phyloP scores from a whole-genome alignment of 2,329 filamentous ascomycete species.

The Chlorencoelia australis region DNA sequence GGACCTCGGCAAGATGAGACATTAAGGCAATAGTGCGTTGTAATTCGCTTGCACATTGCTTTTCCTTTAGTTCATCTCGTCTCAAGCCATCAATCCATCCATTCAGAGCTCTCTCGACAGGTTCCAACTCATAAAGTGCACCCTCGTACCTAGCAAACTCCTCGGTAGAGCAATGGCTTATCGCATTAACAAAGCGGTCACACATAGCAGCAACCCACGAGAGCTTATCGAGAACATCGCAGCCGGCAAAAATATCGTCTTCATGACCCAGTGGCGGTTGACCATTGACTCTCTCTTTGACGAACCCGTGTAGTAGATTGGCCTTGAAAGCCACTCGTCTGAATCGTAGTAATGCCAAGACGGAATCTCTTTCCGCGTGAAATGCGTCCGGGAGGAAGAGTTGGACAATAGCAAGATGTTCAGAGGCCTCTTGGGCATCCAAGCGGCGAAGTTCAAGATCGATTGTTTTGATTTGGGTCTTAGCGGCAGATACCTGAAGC shows the following conservation, averaged over 20 bases:
- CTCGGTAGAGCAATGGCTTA: constrained; percentile 66
- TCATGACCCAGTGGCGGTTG: constrained; percentile 58
- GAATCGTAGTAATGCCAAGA: constrained; percentile 82
- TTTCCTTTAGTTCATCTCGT: constrained; percentile 76
- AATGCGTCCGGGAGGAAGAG: constrained; percentile 82
- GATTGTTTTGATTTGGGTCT: constrained; percentile 89
- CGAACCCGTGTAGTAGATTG: constrained; percentile 62
- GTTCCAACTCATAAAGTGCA: constrained; percentile 78
- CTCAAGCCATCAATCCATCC: constrained; percentile 78
- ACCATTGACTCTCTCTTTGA: constrained; percentile 67
- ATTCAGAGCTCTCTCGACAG: constrained; percentile 82
- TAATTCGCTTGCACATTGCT: constrained; percentile 70
- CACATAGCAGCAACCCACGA: constrained; percentile 77
- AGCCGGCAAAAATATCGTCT: constrained; percentile 70
- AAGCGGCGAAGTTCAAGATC: constrained; percentile 80
- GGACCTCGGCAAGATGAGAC: constrained; percentile 73
- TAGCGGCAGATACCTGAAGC: constrained; percentile 78
- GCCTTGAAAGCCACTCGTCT: constrained; percentile 85
- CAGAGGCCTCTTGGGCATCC: constrained; percentile 77
- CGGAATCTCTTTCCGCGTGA: constrained; percentile 69
- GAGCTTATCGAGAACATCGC: constrained; percentile 76
- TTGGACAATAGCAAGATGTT: constrained; percentile 82
- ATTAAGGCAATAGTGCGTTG: constrained; percentile 78
- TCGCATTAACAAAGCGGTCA: constrained; percentile 71
- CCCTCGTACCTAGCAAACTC: constrained; percentile 72